Base-by-base conservation (phyloP, 2,329 filamentous ascomycete genomes). In the Paracoccidioides brasiliensis region DNA sequence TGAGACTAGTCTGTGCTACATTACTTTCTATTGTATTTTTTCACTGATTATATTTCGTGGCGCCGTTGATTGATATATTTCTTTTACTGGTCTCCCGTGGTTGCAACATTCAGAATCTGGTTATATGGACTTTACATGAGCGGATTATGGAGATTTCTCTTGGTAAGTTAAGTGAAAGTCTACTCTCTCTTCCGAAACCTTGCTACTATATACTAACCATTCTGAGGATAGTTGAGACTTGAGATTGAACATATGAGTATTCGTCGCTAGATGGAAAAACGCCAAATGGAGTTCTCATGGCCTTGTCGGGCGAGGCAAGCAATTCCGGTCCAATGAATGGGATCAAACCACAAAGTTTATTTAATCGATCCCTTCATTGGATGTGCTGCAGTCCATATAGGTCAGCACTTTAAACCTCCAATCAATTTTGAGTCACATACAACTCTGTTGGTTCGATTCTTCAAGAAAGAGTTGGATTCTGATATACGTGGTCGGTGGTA, bases 51-150 rank as follows among this genome's bases (percentile, higher is more conserved):
- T 46, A 45, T 28, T 46, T 45, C 33, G 42, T 30, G 42, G 50
- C 43, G 55, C 43, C 14, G n/a, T 53, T 56, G 35, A 46, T 54
- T 38, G 43, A 46, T 48, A 35, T 54, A 54, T 53, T 45, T 22
- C 6, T 12, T 33, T 49, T 54, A n/a, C 55, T 43, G 51, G 55
- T 46, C 55, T 53, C 32, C 38, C 40, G 35, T 54, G 55, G 44
- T 54, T 56, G 52, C 52, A 46, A 53, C 52, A 46, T 35, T 52
- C 51, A 46, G 37, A 52, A 54, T 42, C 38, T 46, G 54, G 51
- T 41, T 56, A 40, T 52, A 53, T 46, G 54, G 42, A 40, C 41
- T 40, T 52, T 52, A 52, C 28, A 42, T 37, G 22, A 42, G 9
- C 50, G 28, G 38, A n/a, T 15, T 42, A 43, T 2, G 50, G 12